Percentiles rank a stretch among this genome's conserved stretches.
Evolutionary conservation across 768 basidiomycete genomes (phyloP).

Genomic region (Amylocystis lapponica): DNA sequence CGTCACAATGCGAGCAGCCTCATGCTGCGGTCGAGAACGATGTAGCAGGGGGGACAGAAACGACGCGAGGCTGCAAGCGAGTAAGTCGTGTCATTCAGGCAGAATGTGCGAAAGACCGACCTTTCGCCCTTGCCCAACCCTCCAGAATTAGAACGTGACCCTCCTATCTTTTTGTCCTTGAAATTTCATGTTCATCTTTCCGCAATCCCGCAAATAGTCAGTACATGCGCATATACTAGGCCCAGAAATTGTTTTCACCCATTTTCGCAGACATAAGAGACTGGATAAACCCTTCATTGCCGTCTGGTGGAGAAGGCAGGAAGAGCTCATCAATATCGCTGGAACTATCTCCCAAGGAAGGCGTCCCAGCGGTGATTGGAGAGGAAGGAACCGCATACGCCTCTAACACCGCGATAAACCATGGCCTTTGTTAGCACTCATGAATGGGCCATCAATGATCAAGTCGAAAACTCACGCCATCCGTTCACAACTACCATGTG

Average conservation of each 20-base stretch:
- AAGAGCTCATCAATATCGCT: slow-evolving; percentile 52
- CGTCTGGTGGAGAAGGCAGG: slow-evolving; percentile 42
- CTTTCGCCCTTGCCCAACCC: slow-evolving; percentile 6
- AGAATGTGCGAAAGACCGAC: slow-evolving; percentile 2
- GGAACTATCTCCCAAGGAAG: slow-evolving; percentile 32
- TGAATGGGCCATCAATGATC: not conserved
- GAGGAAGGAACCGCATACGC: slow-evolving; percentile 15
- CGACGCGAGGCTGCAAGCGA: slow-evolving; percentile 27
- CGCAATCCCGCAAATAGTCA: too few species aligned
- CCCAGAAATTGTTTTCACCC: slow-evolving; percentile 39
- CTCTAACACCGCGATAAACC: slow-evolving; percentile 6
- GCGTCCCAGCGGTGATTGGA: slow-evolving; percentile 18
- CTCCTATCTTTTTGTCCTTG: slow-evolving; percentile 47
- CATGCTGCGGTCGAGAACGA: not conserved
- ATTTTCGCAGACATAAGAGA: slow-evolving; percentile 41
- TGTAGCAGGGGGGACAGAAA: slow-evolving; percentile 33
- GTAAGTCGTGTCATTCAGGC: not conserved
- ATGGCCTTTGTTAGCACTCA: not conserved
- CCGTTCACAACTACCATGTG: slow-evolving; percentile 59
- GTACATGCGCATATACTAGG: too few species aligned
- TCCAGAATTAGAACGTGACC: too few species aligned
- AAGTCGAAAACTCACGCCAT: slow-evolving; percentile 47
- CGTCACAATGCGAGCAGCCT: slow-evolving; percentile 8
- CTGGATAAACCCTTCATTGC: slow-evolving; percentile 33
- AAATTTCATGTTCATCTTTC: slow-evolving; percentile 52